phyloP scores from a whole-genome alignment of 345 rosid genomes.

The Eucalyptus lansdowneana region DNA sequence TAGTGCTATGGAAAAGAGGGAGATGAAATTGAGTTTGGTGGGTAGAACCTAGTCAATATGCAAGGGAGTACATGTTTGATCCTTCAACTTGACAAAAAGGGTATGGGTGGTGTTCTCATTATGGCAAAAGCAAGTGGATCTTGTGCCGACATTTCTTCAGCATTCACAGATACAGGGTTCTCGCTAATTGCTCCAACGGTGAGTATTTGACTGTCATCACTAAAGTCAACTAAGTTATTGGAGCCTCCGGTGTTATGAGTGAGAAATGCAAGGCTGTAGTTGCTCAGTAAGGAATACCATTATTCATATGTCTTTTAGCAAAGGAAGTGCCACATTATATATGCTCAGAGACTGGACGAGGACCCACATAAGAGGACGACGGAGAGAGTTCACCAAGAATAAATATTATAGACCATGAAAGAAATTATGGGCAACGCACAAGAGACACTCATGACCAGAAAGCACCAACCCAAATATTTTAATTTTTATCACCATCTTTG shows the following conservation, averaged over 20 bases:
- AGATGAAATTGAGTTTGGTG: background rate
- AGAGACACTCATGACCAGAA: background rate
- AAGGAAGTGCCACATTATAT: background rate
- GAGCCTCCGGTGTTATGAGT: background rate
- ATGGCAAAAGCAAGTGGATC: background rate
- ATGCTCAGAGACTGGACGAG: background rate
- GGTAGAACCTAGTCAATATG: background rate
- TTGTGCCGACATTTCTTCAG: background rate
- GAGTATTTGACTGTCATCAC: background rate
- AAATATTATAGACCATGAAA: background rate
- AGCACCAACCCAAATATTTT: background rate
- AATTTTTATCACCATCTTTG: background rate
- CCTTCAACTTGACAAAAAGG: background rate
- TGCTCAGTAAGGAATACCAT: background rate
- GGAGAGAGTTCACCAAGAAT: background rate
- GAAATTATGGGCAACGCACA: background rate
- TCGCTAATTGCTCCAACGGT: background rate
- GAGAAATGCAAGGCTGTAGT: background rate
- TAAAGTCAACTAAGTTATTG: background rate
- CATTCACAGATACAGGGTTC: background rate
- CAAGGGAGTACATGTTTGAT: background rate
- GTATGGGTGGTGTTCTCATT: background rate
- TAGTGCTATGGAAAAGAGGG: background rate
- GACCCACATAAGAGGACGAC: background rate
- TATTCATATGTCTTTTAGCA: background rate